Conservation (phyloP, 225 moss, liverwort and hornwort species). For the Straminergon stramineum region DNA sequence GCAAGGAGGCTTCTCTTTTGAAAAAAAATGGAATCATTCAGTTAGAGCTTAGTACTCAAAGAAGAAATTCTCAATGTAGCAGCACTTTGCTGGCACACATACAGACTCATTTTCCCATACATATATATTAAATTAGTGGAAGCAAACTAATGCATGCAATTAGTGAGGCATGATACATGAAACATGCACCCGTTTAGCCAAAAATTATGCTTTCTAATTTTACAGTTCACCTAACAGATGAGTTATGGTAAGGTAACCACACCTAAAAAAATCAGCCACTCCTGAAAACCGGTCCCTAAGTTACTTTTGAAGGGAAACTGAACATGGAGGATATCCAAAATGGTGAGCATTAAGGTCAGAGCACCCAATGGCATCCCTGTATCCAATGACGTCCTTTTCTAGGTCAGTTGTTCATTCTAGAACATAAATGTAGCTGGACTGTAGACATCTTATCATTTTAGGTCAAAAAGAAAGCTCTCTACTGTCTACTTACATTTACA, state of each 20-base stretch:
- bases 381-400: too few relatives aligned
- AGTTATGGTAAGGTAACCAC: too few relatives aligned
- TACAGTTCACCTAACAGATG: background rate
- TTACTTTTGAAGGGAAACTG: background rate
- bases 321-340: fast-evolving
- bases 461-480: too few relatives aligned
- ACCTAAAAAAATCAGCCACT: background rate
- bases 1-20: background rate
- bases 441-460: too few relatives aligned
- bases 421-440: too few relatives aligned
- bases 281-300: background rate
- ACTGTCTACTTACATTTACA: too few relatives aligned
- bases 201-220: background rate
- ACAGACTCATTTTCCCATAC: background rate
- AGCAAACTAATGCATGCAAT: background rate
- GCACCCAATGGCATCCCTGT: too few relatives aligned
- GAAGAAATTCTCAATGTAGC: background rate
- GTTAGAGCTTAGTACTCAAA: background rate
- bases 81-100: background rate
- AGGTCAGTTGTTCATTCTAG: too few relatives aligned
- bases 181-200: background rate
- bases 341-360: too few relatives aligned
- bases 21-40: too few relatives aligned
- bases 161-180: background rate
- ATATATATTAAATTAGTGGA: background rate